Base-by-base conservation (phyloP, 371 early-diverging fungal genomes). In the Dichotomocladium elegans region DNA sequence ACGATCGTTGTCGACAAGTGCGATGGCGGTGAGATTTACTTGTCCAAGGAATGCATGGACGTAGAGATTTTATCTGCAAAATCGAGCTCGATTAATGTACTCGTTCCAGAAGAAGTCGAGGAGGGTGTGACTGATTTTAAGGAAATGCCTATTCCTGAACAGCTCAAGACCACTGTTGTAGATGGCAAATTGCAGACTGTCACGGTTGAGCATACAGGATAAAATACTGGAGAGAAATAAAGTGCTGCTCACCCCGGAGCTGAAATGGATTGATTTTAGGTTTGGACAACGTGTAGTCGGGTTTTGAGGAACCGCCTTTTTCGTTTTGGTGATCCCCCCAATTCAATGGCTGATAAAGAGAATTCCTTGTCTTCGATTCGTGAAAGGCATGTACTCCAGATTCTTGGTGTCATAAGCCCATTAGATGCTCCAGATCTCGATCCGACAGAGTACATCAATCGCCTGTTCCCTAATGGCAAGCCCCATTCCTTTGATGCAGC, bases 1-100 rank as follows among this genome's bases (percentile, higher is more conserved):
- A 92, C 93, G 3, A 82, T 94, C 44, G 83, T 81, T 29, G 71
- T 97, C 34, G 96, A 97, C 70, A 97, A 96, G 72, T 88, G 92
- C 17, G 97, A 98, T 70, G 89, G 95, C 19, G 84, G 88, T 51
- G 88, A 92, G 60, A 74, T 97, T 21, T 98, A 86, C 63, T 62
- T 98, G 26, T 87, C 91, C 17, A 79, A 85, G 56, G 86, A 83
- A 3, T 83, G 88, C 31, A 41, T 85, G 43, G 89, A 86, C 35
- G 82, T 87, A 1, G 94, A 94, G 66, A 86, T 98, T 29, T 73
- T 94, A 57, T 91, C 94, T 2, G 90, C 95, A 24, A 98, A 96
- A 74, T 86, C 88, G 35, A 85, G 86, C 24, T 89, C 93, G 35
- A 68, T 96, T 63, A 96, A 96, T 64, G 78, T 98, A 10, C 63